These are phyloP conservation scores for Stramenopiles sp. DNA, from an alignment of 352 stramenopile species.

Conservation along the genomic window DNA sequence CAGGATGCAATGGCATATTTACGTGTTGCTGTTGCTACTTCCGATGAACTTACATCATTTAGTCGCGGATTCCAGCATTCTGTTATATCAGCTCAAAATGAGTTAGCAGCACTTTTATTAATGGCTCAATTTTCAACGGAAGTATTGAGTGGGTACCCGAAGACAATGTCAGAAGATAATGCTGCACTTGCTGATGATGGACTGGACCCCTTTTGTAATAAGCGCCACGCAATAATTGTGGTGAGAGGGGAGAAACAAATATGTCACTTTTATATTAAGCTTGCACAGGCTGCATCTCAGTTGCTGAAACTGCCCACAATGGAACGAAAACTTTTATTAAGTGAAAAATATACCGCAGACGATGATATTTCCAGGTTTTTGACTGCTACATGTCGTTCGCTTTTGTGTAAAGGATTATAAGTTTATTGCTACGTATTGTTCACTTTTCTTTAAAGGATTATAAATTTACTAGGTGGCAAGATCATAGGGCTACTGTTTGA, in stretches of 20 bases:
- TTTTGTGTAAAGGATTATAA: too few species aligned
- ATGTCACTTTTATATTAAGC: constrained; percentile 31
- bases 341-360: too few species aligned
- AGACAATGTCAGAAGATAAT: constrained; percentile 41
- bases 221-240: constrained; percentile 41
- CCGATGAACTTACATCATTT: constrained; percentile 5
- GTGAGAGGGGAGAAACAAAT: constrained; percentile 47
- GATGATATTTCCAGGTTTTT: too few species aligned
- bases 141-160: constrained; percentile 32
- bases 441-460: too few species aligned
- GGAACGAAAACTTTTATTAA: too few species aligned
- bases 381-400: too few species aligned
- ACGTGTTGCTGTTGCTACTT: constrained; percentile 10
- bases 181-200: constrained; percentile 31
- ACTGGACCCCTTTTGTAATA: constrained; percentile 37
- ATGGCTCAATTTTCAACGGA: constrained; percentile 5
- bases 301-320: too few species aligned
- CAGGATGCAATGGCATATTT: constrained; percentile 22
- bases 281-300: too few species aligned
- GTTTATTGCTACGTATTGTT: too few species aligned
- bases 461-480: too few species aligned
- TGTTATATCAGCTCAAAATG: background rate
- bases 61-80: too few species aligned
- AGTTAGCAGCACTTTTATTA: background rate
- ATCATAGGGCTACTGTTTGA: too few species aligned